Base-by-base conservation (phyloP, 495 filamentous ascomycete genomes). In the Lepidopterella palustris region DNA sequence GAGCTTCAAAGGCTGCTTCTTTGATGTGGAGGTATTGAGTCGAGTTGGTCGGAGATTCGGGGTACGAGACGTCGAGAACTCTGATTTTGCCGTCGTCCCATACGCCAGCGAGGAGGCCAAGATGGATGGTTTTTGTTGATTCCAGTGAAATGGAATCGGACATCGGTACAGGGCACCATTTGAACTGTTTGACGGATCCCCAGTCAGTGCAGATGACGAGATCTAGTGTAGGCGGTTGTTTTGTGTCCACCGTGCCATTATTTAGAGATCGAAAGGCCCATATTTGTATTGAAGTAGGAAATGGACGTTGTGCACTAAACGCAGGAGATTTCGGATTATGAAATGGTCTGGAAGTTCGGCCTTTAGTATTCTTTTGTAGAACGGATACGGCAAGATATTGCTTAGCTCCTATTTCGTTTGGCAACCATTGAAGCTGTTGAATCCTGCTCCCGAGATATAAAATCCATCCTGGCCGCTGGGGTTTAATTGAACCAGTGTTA, bases 51-150 rank as follows among this genome's bases (percentile, higher is more conserved):
- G 28, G 21, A 15, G 52, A 35, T 26, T 71, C 66, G 47, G 67
- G 65, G 29, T 68, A 64, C 15, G 71, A 73, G 35, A 87, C 71
- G 57, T 84, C 78, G 45, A 89, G 63, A 0, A 89, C 75, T 58
- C 84, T 72, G 5, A 82, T 69, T n/a, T 69, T 73, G 3, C 86
- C 86, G 67, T 89, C 86, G 0, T 74, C 75, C 74, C 79, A 86
- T 0, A 88, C 70, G 10, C 76, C 79, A 1, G 82, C 86, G 4
- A 89, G 75, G 13, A 88, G 72, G 0, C 86, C 86, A 13, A 87
- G 68, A 59, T 63, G 52, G n/a, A 58, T 55, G 18, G 58, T 70
- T 70, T 15, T 55, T 40, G 20, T 48, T 62, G 25, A 72, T 55
- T 1, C 72, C 68, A 28, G 78, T 73, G 45, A n/a, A n/a, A 73